Evolutionary conservation across 495 filamentous ascomycete genomes (phyloP).

Genomic region (Penicillium psychrofluorescens): DNA sequence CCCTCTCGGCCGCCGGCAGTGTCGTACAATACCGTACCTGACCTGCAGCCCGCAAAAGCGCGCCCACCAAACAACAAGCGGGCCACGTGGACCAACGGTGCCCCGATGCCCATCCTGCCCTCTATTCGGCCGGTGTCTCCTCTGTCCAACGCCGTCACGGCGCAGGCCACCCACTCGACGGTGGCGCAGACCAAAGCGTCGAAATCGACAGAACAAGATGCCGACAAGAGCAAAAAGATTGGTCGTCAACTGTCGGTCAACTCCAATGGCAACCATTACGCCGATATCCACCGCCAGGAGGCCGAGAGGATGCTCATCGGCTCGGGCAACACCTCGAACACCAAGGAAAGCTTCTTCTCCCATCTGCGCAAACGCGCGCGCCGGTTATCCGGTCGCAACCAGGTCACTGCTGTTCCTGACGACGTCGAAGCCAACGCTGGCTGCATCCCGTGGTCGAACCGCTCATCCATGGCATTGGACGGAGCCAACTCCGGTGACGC

Average conservation of each 20-base stretch:
- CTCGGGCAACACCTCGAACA: conserved; percentile 53
- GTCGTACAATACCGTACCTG: conserved; percentile 46
- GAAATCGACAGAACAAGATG: conserved; percentile 20
- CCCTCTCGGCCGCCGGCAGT: conserved; percentile 35
- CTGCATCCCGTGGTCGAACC: conserved; percentile 80
- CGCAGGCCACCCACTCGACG: conserved; percentile 57
- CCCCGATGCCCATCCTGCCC: conserved; percentile 95
- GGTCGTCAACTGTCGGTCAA: conserved; percentile 90
- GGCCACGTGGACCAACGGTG: conserved; percentile 82
- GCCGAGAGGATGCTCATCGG: conserved; percentile 87
- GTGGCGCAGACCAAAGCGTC: conserved; percentile 23
- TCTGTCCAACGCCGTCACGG: conserved; percentile 83
- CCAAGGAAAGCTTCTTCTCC: conserved; percentile 93
- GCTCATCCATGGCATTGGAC: conserved; percentile 80
- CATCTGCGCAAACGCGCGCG: conserved; percentile 92
- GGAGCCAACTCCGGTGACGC: conserved; percentile 44
- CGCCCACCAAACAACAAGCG: conserved; percentile 62
- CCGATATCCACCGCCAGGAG: conserved; percentile 82
- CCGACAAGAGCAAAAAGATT: conserved; percentile 79
- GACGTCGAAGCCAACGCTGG: conserved; percentile 89
- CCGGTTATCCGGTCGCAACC: conserved; percentile 83
- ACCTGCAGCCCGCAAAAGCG: conserved; percentile 45
- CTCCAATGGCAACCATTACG: conserved; percentile 87
- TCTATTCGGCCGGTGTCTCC: conserved; percentile 94
- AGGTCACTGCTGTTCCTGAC: conserved; percentile 66